Base-by-base conservation (phyloP, 257 asterid species). In the Solanum bulbocastanum region DNA sequence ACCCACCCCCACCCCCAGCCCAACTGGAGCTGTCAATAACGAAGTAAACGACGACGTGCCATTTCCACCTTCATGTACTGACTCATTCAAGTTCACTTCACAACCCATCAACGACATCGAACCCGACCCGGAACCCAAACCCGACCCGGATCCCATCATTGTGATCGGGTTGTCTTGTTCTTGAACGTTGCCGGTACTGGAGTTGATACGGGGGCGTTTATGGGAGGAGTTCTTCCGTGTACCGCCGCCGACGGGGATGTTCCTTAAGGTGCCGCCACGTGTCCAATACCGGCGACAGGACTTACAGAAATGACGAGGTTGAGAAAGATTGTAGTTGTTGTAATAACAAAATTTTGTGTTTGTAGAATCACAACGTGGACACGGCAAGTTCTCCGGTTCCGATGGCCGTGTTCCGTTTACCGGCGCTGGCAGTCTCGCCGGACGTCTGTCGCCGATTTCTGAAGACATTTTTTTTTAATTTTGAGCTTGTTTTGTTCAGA, bases 201-300 rank as follows among this genome's bases (percentile, higher is more conserved):
- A 9, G 85, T 42, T 56, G 42, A 69, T 35, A 9, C 95, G 93
- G 35, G 90, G 89, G 52, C 95, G 95, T 83, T 92, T 93, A 87
- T 84, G 78, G 86, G 91, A 88, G 25, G 91, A 49, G 10, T 90
- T 18, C 69, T 89, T 90, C 40, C 95, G 93, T 62, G 94, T 88
- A 22, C 94, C 95, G 4, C 95, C 95, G 46, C 95, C 95, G 13
- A 92, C 91, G n/a, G 95, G 95, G 44, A 93, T 88, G 89, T 92
- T 91, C 8, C 95, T 90, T 81, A 93, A 85, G 23, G 95, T 71
- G 18, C 95, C 95, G 5, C 95, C 95, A 8, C 92, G 94, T 8
- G 95, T 93, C 95, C 95, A 93, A 91, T 93, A 93, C 4, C 95
- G 92, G 14, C 94, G 94, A 88, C 95, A 93, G 9, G 94, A 86